Conservation (phyloP, 139 green algal species). For the Klebsormidium nitens region DNA sequence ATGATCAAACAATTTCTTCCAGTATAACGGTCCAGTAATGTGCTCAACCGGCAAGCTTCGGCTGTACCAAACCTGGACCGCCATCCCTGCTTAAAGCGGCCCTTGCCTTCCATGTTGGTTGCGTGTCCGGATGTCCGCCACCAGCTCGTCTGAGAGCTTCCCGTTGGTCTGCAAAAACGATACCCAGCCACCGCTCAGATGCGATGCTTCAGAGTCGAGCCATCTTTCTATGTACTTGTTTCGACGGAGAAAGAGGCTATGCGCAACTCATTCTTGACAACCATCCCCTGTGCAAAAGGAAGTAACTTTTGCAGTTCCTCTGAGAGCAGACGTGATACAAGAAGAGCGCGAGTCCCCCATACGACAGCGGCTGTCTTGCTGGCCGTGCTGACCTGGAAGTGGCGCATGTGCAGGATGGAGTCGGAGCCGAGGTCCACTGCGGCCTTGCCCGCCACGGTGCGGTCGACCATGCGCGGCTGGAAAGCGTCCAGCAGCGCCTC, state of each 20-base stretch:
- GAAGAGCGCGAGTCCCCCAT: background rate
- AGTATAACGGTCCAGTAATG: no score
- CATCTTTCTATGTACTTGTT: background rate
- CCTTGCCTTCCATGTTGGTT: no score
- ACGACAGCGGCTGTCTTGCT: background rate
- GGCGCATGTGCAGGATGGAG: constrained; percentile 94
- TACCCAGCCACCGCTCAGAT: no score
- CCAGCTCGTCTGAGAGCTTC: constrained; percentile 56
- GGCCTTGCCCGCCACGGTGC: background rate
- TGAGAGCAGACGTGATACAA: background rate
- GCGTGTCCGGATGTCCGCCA: constrained; percentile 43
- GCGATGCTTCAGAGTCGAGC: background rate
- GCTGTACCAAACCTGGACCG: no score
- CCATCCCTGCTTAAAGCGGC: no score
- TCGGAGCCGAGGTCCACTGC: constrained; percentile 64
- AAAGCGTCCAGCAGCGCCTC: constrained; percentile 62
- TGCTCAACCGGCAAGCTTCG: no score
- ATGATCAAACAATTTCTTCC: no score
- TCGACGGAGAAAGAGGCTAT: background rate
- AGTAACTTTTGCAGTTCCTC: background rate
- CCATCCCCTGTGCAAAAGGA: constrained; percentile 14
- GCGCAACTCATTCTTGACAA: no score
- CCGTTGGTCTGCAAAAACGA: constrained; percentile 37
- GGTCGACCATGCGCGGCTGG: constrained; percentile 56
- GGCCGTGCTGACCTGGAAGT: constrained; percentile 64